Evolutionary conservation across 2,329 filamentous ascomycete species (phyloP).

Genomic region (Aspergillus unguis): DNA sequence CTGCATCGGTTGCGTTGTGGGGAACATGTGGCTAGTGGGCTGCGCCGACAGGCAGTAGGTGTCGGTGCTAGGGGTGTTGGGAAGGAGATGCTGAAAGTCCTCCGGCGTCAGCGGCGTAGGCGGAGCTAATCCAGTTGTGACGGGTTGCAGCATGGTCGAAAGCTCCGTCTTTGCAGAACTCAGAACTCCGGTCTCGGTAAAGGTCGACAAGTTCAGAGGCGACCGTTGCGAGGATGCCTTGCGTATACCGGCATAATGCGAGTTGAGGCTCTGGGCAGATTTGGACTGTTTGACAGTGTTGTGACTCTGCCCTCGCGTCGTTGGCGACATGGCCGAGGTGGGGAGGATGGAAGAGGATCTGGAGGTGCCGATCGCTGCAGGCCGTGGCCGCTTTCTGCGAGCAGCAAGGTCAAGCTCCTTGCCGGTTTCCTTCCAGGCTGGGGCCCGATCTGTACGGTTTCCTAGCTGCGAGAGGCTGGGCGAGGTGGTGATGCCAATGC

Average conservation of each 20-base stretch:
- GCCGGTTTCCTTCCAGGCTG: conserved; percentile 34
- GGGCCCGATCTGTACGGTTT: conserved; percentile 23
- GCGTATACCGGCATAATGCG: conserved; percentile 45
- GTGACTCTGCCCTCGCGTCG: conserved; percentile 32
- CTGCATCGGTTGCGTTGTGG: conserved; percentile 39
- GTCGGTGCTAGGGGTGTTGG: conserved; percentile 38
- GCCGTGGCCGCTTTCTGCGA: conserved; percentile 45
- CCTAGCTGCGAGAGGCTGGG: conserved; percentile 26
- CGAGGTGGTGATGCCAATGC: conserved; percentile 34
- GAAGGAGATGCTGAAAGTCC: conserved; percentile 41
- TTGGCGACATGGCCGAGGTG: conserved; percentile 43
- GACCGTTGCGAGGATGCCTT: conserved; percentile 48
- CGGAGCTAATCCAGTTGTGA: conserved; percentile 39
- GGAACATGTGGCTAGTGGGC: conserved; percentile 34
- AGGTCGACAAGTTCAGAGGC: conserved; percentile 45
- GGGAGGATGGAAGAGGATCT: conserved; percentile 37
- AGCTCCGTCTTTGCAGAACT: conserved; percentile 34
- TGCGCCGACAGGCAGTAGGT: conserved; percentile 38
- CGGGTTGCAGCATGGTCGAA: conserved; percentile 31
- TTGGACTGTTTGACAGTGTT: conserved; percentile 44
- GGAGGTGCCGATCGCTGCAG: conserved; percentile 45
- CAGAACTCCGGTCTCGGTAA: conserved; percentile 42
- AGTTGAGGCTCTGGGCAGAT: conserved; percentile 44
- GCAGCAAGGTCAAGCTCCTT: conserved; percentile 47
- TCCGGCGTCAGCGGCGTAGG: conserved; percentile 45